Evolutionary conservation across 2,329 filamentous ascomycete species (phyloP).

Genomic region (Escovopsis sp.): DNA sequence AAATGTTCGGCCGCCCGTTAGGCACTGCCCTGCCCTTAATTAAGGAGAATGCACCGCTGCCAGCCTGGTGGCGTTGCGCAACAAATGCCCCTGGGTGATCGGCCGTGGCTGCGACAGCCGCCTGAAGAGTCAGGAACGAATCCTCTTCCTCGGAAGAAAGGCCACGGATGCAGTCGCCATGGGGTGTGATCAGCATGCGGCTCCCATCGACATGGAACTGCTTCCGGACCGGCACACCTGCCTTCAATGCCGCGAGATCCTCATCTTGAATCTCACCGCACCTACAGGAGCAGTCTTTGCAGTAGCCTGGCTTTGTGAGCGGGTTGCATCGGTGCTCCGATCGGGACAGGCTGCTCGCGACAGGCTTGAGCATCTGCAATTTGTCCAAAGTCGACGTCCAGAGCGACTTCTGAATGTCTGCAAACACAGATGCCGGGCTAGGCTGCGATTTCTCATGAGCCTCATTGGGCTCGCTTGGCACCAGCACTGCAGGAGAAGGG

Average conservation of each 20-base stretch:
- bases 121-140: slow-evolving; percentile 54
- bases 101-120: slow-evolving; percentile 33
- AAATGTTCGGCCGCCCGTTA: slow-evolving; percentile 46
- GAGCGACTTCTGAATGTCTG: slow-evolving; percentile 18
- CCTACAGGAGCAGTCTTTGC: slow-evolving; percentile 22
- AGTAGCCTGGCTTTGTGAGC: slow-evolving; percentile 14
- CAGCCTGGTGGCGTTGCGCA: slow-evolving; percentile 37
- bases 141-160: slow-evolving; percentile 54
- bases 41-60: slow-evolving; percentile 41
- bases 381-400: slow-evolving; percentile 20
- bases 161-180: slow-evolving; percentile 62
- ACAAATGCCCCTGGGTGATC: slow-evolving; percentile 40
- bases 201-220: slow-evolving; percentile 41
- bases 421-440: slow-evolving; percentile 20
- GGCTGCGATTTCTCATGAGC: slow-evolving; percentile 15
- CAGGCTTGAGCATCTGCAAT: slow-evolving; percentile 22
- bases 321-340: slow-evolving; percentile 11
- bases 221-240: slow-evolving; percentile 44
- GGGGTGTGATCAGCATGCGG: slow-evolving; percentile 58
- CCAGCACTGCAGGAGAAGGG: slow-evolving; percentile 8
- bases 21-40: slow-evolving; percentile 50
- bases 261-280: slow-evolving; percentile 27
- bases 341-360: slow-evolving; percentile 16
- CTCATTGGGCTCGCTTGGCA: slow-evolving; percentile 8
- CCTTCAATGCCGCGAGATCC: slow-evolving; percentile 38